Conservation (phyloP, 805 yeast species). For the Wickerhamiella australiensis region DNA sequence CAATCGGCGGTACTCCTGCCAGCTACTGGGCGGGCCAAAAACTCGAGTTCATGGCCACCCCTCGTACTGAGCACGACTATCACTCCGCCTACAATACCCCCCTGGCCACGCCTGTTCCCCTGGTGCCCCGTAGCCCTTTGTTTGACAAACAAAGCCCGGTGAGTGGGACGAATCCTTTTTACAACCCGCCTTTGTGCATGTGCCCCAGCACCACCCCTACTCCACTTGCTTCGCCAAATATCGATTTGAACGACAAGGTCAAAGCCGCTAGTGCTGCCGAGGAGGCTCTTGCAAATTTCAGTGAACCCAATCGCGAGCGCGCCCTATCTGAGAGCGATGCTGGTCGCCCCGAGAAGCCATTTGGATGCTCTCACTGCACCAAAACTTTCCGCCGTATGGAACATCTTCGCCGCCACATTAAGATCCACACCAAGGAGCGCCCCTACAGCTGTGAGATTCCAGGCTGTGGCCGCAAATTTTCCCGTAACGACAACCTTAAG, state of each 20-base stretch:
- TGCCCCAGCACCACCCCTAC: neutral
- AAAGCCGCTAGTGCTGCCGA: constrained; percentile 13
- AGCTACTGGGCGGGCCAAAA: constrained; percentile 10
- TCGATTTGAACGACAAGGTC: constrained; percentile 8
- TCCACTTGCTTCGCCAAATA: constrained; percentile 1
- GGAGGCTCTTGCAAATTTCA: constrained; percentile 13
- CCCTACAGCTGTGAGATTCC: constrained; percentile 53
- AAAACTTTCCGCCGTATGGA: constrained; percentile 33
- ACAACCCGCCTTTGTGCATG: constrained; percentile 20
- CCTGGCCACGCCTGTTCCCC: constrained; percentile 13
- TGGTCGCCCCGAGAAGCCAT: constrained; percentile 24
- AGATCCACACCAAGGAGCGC: constrained; percentile 68
- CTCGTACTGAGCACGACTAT: neutral
- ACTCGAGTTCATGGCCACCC: constrained; percentile 12
- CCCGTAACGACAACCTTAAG: constrained; percentile 65
- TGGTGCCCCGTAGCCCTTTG: constrained; percentile 6
- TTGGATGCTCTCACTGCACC: constrained; percentile 29
- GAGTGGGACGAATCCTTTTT: constrained; percentile 26
- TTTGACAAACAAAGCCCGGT: constrained; percentile 5
- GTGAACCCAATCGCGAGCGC: constrained; percentile 11
- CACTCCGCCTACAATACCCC: constrained; percentile 13
- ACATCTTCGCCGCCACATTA: constrained; percentile 42
- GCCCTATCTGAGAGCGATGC: constrained; percentile 1
- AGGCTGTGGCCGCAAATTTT: constrained; percentile 52
- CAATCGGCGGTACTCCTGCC: constrained; percentile 10